A percentile compares a stretch with the other conserved stretches of the same genome.
Conservation (phyloP, 805 yeast species). For the Brettanomyces sp. region DNA sequence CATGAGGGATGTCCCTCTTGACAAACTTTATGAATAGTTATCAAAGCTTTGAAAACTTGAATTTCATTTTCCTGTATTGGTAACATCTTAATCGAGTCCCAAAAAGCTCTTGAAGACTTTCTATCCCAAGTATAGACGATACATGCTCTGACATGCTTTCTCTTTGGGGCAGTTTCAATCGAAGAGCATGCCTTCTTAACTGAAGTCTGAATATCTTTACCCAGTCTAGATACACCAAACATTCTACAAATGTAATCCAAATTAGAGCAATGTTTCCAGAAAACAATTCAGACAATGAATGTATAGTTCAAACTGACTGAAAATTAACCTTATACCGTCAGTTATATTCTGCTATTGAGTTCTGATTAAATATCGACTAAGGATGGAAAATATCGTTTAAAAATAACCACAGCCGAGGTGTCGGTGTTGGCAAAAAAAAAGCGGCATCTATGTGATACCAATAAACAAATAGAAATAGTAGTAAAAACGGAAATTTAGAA, state of each 20-base stretch:
- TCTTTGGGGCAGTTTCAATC: constrained; percentile 88
- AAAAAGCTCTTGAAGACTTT: constrained; percentile 71
- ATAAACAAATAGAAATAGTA: too few species aligned
- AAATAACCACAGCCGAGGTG: too few species aligned
- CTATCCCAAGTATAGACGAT: constrained; percentile 97
- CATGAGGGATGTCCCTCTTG: constrained; percentile 96
- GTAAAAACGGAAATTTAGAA: too few species aligned
- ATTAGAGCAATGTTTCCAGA: too few species aligned
- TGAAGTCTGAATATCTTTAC: constrained; percentile 33
- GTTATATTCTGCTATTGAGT: too few species aligned
- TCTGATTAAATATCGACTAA: too few species aligned
- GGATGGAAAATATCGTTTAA: too few species aligned
- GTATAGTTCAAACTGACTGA: too few species aligned
- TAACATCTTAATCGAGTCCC: constrained; percentile 71
- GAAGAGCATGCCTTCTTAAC: constrained; percentile 77
- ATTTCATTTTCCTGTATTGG: constrained; percentile 79
- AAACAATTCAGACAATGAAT: too few species aligned
- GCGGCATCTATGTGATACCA: too few species aligned
- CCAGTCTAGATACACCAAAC: constrained; percentile 21
- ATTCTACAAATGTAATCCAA: constrained; percentile 7
- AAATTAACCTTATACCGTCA: too few species aligned
- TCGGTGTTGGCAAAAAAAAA: too few species aligned
- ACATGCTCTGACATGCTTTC: constrained; percentile 93
- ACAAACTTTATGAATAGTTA: constrained; percentile 81
- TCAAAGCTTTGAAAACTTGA: constrained; percentile 77